Evolutionary conservation across 345 rosid species (phyloP).

Genomic region (Salix arbutifolia): DNA sequence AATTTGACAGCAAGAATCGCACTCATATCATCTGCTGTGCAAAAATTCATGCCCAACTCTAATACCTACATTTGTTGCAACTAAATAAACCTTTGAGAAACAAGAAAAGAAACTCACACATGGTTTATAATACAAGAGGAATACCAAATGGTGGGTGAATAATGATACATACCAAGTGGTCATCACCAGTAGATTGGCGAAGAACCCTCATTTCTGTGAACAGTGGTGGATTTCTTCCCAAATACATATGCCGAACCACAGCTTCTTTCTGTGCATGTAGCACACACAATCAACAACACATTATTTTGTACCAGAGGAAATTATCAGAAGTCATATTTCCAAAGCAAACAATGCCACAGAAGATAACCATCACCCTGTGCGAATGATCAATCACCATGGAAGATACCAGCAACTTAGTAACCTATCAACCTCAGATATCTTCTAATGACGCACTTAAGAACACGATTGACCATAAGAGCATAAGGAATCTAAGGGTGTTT

Average conservation of each 20-base stretch:
- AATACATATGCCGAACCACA: conserved; percentile 61
- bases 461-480: background rate
- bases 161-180: conserved; percentile 61
- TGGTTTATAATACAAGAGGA: background rate
- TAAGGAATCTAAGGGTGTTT: background rate
- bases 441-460: background rate
- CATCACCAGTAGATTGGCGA: conserved; percentile 59
- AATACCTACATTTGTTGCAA: conserved; percentile 53
- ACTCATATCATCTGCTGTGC: conserved; percentile 91
- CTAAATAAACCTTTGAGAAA: conserved; percentile 7
- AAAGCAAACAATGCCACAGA: background rate
- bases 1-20: conserved; percentile 84
- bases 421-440: background rate
- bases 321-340: background rate
- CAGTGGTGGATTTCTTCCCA: conserved; percentile 89
- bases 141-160: background rate
- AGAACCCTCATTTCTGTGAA: conserved; percentile 78
- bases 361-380: background rate
- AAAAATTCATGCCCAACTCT: conserved; percentile 87
- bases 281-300: conserved; percentile 6
- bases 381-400: too few species aligned
- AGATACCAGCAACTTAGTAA: too few species aligned
- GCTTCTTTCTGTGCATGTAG: conserved; percentile 62
- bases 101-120: background rate
- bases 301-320: background rate